A percentile compares a stretch with the other conserved stretches of the same genome.
phyloP scores from a whole-genome alignment of 2,329 filamentous ascomycete genomes.

The Periconia sp. region DNA sequence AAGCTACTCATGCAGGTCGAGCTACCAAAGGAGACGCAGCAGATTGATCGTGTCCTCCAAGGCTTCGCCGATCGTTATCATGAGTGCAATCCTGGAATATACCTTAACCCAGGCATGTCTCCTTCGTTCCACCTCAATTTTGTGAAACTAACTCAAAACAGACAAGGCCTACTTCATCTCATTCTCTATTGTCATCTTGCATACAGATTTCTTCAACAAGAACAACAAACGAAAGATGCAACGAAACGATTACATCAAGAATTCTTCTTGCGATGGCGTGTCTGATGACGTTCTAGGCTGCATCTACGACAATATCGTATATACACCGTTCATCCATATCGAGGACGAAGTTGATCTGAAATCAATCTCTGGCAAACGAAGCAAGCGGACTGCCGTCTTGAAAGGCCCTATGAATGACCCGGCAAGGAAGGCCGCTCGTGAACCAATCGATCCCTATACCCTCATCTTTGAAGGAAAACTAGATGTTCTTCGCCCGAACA shows the following conservation, averaged over 20 bases:
- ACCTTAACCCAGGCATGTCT: conserved; percentile 76
- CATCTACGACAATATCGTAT: conserved; percentile 98
- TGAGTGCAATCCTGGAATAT: conserved; percentile 97
- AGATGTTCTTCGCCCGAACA: conserved; percentile 78
- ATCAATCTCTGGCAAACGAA: conserved; percentile 72
- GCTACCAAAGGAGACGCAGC: conserved; percentile 94
- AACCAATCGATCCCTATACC: conserved; percentile 94
- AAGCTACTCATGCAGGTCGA: conserved; percentile 97
- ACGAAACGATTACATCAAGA: conserved; percentile 92
- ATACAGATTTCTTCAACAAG: conserved; percentile 99
- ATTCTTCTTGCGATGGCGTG: conserved; percentile 90
- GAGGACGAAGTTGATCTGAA: conserved; percentile 88
- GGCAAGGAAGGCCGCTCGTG: conserved; percentile 70
- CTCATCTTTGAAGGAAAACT: conserved; percentile 90
- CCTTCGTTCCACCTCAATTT: conserved; percentile 34
- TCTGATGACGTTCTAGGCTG: conserved; percentile 91
- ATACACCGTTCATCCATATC: conserved; percentile 97
- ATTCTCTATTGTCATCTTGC: conserved; percentile 93
- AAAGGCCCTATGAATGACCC: conserved; percentile 68
- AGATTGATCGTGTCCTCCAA: conserved; percentile 93
- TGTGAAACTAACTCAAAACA: conserved; percentile 25
- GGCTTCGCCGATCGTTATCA: conserved; percentile 96
- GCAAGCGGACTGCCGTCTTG: conserved; percentile 67
- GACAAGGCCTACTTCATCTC: conserved; percentile 99
- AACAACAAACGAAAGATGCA: conserved; percentile 99